phyloP scores from a whole-genome alignment of 1,284 basidiomycete species.

The Exobasidium cylindrosporum region DNA sequence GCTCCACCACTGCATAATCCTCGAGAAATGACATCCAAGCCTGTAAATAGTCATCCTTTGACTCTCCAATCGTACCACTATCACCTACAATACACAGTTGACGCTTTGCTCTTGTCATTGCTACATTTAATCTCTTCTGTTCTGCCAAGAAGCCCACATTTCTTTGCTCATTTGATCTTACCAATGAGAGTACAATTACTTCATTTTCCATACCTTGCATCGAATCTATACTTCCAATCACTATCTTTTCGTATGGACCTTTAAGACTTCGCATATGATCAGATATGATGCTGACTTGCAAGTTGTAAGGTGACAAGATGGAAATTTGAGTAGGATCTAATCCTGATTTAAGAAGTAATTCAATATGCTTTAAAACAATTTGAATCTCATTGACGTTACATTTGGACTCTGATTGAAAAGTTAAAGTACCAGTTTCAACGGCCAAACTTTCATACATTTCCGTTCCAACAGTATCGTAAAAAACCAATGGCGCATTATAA shows the following conservation, averaged over 20 bases:
- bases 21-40: slow-evolving; percentile 89
- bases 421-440: neutral
- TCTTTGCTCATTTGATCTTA: slow-evolving; percentile 38
- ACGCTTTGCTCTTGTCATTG: slow-evolving; percentile 50
- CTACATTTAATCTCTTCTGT: slow-evolving; percentile 49
- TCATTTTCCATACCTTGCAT: slow-evolving; percentile 54
- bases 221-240: slow-evolving; percentile 48
- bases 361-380: slow-evolving; percentile 77
- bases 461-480: slow-evolving; percentile 70
- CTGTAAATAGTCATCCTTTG: slow-evolving; percentile 23
- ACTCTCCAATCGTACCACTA: slow-evolving; percentile 31
- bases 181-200: slow-evolving; percentile 43
- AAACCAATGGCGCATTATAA: slow-evolving; percentile 71
- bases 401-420: slow-evolving; percentile 50
- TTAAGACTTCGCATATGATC: slow-evolving; percentile 10
- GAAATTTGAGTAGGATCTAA: slow-evolving; percentile 74
- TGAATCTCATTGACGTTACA: slow-evolving; percentile 88
- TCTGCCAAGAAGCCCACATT: slow-evolving; percentile 49
- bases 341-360: slow-evolving; percentile 69
- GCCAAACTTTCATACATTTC: slow-evolving; percentile 32
- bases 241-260: slow-evolving; percentile 2
- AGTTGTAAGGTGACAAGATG: slow-evolving; percentile 77
- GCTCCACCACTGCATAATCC: slow-evolving; percentile 72
- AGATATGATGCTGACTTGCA: slow-evolving; percentile 28
- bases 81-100: slow-evolving; percentile 50